Conservation (phyloP, 495 filamentous ascomycete species). For the Annulohypoxylon stygium region DNA sequence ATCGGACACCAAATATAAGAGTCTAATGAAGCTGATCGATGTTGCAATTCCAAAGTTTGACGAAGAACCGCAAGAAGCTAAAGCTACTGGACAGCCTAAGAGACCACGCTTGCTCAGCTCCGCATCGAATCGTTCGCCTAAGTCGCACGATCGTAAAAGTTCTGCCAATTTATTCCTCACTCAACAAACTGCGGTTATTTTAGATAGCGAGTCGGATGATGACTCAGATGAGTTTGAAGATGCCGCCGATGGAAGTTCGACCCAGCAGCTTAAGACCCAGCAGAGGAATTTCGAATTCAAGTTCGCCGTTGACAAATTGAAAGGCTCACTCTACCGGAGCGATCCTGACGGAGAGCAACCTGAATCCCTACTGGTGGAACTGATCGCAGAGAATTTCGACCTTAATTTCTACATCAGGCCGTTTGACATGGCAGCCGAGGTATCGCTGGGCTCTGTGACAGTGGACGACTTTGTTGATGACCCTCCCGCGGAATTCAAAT, state of each 20-base stretch:
- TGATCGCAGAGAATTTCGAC: slow-evolving; percentile 90
- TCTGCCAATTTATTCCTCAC: slow-evolving; percentile 62
- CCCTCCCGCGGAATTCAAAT: slow-evolving; percentile 92
- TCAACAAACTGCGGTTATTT: slow-evolving; percentile 79
- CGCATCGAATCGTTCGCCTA: slow-evolving; percentile 53
- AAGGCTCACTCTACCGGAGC: slow-evolving; percentile 89
- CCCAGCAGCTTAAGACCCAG: slow-evolving; percentile 76
- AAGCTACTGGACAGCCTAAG: slow-evolving; percentile 63
- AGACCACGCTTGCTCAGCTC: slow-evolving; percentile 65
- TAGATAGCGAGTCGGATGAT: slow-evolving; percentile 80
- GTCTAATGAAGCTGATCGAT: slow-evolving; percentile 93
- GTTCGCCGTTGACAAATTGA: slow-evolving; percentile 91
- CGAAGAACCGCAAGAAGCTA: slow-evolving; percentile 57
- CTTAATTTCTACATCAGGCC: slow-evolving; percentile 88
- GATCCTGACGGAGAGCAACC: slow-evolving; percentile 81
- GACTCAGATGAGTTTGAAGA: slow-evolving; percentile 73
- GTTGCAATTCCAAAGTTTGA: slow-evolving; percentile 91
- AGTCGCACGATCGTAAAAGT: slow-evolving; percentile 46
- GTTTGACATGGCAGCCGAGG: slow-evolving; percentile 92
- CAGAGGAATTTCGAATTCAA: slow-evolving; percentile 95
- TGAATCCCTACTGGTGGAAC: slow-evolving; percentile 87
- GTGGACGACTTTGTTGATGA: slow-evolving; percentile 95
- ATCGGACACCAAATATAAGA: slow-evolving; percentile 96
- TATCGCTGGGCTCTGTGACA: slow-evolving; percentile 86
- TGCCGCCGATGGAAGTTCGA: slow-evolving; percentile 68